Evolutionary conservation across 805 yeast species (phyloP).

Genomic region (Blastobotrys parvus): DNA sequence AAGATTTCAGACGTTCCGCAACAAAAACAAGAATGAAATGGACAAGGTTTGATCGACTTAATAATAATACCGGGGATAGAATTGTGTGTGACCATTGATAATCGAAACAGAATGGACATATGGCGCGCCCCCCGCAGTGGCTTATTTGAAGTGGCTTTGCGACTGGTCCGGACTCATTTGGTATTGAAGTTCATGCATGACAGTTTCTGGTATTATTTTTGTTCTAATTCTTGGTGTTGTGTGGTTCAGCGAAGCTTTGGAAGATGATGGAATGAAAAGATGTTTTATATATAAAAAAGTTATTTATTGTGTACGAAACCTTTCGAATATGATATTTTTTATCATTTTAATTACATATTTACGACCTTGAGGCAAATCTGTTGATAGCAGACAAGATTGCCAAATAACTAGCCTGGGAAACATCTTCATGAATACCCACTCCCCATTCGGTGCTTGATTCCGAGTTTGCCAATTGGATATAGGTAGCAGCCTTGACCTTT

Average conservation of each 20-base stretch:
- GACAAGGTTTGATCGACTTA: too few relatives aligned
- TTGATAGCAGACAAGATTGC: conserved; percentile 35
- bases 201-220: not conserved
- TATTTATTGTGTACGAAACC: not conserved
- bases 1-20: too few relatives aligned
- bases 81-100: too few relatives aligned
- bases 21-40: too few relatives aligned
- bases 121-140: not conserved
- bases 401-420: conserved; percentile 69
- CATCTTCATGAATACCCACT: conserved; percentile 86
- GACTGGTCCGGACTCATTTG: not conserved
- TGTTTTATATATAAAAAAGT: too few relatives aligned
- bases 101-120: not conserved
- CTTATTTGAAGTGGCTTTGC: not conserved
- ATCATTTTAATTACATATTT: not conserved
- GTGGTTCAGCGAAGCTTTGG: not conserved
- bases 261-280: too few relatives aligned
- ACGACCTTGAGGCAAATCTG: conserved; percentile 12
- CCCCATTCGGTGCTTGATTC: conserved; percentile 60
- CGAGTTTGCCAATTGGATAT: conserved; percentile 47
- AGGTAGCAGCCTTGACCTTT: conserved; percentile 68
- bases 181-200: not conserved
- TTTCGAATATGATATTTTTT: not conserved
- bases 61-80: too few relatives aligned
- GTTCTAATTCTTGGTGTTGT: not conserved